Conservation (phyloP, 2,329 filamentous ascomycete genomes). For the Fusarium sp. region DNA sequence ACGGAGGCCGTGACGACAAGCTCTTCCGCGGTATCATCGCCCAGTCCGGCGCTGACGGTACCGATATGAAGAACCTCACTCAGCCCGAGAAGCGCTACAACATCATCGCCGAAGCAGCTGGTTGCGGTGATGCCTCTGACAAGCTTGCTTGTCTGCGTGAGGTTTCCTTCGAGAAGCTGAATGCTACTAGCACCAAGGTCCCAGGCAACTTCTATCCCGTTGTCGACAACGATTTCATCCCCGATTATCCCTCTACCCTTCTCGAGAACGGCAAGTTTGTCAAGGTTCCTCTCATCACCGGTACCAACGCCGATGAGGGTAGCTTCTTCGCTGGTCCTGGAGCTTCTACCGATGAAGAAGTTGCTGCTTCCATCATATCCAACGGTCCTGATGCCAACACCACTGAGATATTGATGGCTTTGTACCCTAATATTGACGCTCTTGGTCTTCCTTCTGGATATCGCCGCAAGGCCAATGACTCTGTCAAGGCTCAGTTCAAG, state of each 20-base stretch:
- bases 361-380: constrained; percentile 6
- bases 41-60: constrained; percentile 57
- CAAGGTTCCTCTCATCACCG: constrained; percentile 70
- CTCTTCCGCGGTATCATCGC: constrained; percentile 66
- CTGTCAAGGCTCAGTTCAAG: constrained; percentile 57
- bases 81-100: constrained; percentile 30
- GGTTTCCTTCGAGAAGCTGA: constrained; percentile 37
- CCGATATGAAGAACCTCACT: constrained; percentile 35
- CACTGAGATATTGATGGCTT: constrained; percentile 21
- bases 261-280: constrained; percentile 69
- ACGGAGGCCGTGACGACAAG: constrained; percentile 63
- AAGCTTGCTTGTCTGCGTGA: constrained; percentile 48
- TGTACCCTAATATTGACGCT: constrained; percentile 40
- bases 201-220: constrained; percentile 31
- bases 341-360: constrained; percentile 46
- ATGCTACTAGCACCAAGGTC: constrained; percentile 29
- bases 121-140: constrained; percentile 39
- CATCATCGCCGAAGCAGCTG: constrained; percentile 38
- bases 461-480: constrained; percentile 20
- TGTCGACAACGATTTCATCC: constrained; percentile 54
- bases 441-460: constrained; percentile 33
- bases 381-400: constrained; percentile 23
- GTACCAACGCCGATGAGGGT: constrained; percentile 74
- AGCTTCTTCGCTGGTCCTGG: constrained; percentile 62
- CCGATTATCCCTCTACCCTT: constrained; percentile 59